Conservation (phyloP, 1,284 basidiomycete genomes). For the Amylostereum chailletii region DNA sequence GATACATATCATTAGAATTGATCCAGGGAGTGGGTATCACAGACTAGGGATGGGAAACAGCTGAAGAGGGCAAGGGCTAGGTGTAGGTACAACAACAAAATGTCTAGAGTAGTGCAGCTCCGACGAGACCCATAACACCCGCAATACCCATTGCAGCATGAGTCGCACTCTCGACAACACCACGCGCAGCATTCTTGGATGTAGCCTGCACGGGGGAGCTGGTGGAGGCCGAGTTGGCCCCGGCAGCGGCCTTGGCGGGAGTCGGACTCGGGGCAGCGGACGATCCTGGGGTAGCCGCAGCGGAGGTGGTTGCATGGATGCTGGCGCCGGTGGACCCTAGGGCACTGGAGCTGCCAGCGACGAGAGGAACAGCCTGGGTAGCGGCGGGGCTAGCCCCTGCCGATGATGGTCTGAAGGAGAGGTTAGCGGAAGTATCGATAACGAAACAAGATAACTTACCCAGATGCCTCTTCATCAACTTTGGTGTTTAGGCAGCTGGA, state of each 20-base stretch:
- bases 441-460: too few relatives aligned
- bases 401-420: too few relatives aligned
- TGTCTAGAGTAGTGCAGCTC: slow-evolving; percentile 33
- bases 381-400: too few relatives aligned
- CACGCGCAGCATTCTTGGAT: slow-evolving; percentile 12
- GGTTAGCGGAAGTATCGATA: too few relatives aligned
- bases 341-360: too few relatives aligned
- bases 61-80: too few relatives aligned
- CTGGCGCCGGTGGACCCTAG: slow-evolving; percentile 10
- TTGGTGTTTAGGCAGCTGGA: slow-evolving; percentile 20
- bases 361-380: too few relatives aligned
- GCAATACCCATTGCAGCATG: slow-evolving; percentile 30
- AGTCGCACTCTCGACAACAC: slow-evolving; percentile 10
- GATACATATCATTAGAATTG: too few relatives aligned
- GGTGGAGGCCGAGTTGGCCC: slow-evolving; percentile 11
- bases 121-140: slow-evolving; percentile 37
- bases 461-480: slow-evolving; percentile 10
- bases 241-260: background rate
- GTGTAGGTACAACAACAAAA: too few relatives aligned
- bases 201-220: slow-evolving; percentile 12
- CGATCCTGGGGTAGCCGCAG: background rate
- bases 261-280: background rate
- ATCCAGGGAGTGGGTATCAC: too few relatives aligned
- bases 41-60: too few relatives aligned
- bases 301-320: slow-evolving; percentile 6